Conservation (phyloP, 345 rosid genomes). For the Citrus reticulata region DNA sequence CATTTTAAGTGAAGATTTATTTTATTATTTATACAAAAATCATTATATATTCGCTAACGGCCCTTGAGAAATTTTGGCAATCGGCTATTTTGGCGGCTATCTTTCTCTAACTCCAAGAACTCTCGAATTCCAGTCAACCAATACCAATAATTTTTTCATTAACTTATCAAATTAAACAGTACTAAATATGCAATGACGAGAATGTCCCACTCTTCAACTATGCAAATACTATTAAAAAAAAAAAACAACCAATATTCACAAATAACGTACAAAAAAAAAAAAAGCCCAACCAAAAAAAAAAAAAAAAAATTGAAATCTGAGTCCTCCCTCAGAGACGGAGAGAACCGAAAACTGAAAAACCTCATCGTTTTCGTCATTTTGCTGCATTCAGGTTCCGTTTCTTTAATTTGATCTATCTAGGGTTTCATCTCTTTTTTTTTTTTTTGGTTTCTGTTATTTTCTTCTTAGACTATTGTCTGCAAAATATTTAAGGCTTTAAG, state of each 20-base stretch:
- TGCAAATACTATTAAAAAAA: neutral
- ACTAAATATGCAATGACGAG: conserved; percentile 8
- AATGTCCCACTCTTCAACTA: conserved; percentile 6
- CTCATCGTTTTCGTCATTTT: neutral
- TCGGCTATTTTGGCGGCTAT: conserved; percentile 15
- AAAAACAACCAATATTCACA: neutral
- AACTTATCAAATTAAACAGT: too few species aligned
- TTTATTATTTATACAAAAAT: too few species aligned
- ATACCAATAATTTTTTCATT: neutral
- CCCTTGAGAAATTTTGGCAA: neutral
- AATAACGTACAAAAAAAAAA: neutral
- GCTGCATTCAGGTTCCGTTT: conserved; percentile 14
- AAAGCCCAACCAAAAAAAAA: neutral
- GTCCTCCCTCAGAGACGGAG: neutral
- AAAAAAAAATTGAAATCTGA: conserved; percentile 5
- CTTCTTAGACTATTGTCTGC: neutral
- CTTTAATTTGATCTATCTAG: conserved; percentile 10
- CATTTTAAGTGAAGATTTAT: too few species aligned
- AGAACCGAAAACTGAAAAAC: neutral
- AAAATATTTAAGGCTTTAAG: neutral
- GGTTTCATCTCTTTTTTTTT: neutral
- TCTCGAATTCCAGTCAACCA: conserved; percentile 12
- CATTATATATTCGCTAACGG: neutral
- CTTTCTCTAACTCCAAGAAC: neutral
- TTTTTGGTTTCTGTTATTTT: neutral